Evolutionary conservation across 2,329 filamentous ascomycete genomes (phyloP), one percentile per base, ranked within the genome.

Genomic region (Colletotrichum neosansevieriae): DNA sequence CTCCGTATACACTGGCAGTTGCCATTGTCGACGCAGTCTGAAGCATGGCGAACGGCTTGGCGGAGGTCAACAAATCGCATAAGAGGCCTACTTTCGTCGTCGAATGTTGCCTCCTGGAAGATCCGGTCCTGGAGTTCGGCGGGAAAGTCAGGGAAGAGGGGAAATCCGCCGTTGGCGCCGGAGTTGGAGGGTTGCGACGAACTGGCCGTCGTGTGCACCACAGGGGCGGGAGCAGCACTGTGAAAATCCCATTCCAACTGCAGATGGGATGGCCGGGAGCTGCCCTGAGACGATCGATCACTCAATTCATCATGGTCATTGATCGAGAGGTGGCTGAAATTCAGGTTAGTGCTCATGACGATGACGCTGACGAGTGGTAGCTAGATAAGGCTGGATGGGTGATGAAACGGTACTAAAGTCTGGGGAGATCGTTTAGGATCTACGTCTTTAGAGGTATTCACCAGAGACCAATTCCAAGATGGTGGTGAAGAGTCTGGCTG

Each of bases 11-110:
- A 64, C 1, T 36, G 11, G 24, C 60, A 68, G 1, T 12, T 13
- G 5, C 13, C 24, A 11, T 15, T 9, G 7, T 29, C 42, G 4
- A 13, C 13, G 29, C 49, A 57, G 24, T 21, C 44, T 13, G 17
- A 15, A 2, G 15, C n/a, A 10, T 62, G 63, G 3, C 44, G 15
- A 5, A 64, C 44, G 10, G 59, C 29, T 3, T 68, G 36, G 24
- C 42, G 61, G n/a, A 65, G 47, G 2, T 36, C 15, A 6, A 68
- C 53, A 4, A 68, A 65, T n/a, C 60, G 60, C 44, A 67, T 51
- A 4, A 21, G 7, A 13, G 50, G 58, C 19, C 17, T 15, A 10
- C n/a, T n/a, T 21, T 21, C n/a, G 9, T 42, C 24, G 4, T 36
- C 40, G 12, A 11, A 10, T 2, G 24, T 15, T n/a, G 58, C 63